Evolutionary conservation across 2,329 filamentous ascomycete species (phyloP), one percentile per base, ranked within the genome.

Genomic region (Pseudogymnoascus pannorum): DNA sequence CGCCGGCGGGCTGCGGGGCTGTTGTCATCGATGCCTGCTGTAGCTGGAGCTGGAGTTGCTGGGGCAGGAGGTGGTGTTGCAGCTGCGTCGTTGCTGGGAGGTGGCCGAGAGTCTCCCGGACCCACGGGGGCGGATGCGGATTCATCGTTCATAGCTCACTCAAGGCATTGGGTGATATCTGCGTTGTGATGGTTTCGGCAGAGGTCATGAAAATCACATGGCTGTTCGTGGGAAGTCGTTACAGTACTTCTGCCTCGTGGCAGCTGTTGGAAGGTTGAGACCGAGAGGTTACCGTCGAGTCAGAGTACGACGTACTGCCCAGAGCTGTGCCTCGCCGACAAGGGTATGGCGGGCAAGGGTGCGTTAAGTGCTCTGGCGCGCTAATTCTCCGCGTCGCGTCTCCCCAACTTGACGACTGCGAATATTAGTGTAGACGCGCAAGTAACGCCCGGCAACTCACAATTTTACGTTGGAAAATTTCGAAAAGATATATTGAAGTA

Each of bases 101-200:
- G 54, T 59, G 63, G 64, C 42, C 66, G 63, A 61, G 62, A 51
- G 57, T 65, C 61, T 59, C 44, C 64, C 67, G 65, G 68, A 64
- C 67, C 73, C 70, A 74, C 73, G 69, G 74, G 72, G 70, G 68
- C 74, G 70, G 76, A 71, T 70, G 75, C 72, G 68, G 74, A 72
- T 74, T 80, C 79, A 79, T 81, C 72, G 78, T 75, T 80, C 79
- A 81, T 81, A 75, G 76, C 78, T 73, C 66, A 63, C 62, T 64
- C 66, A 58, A 68, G 65, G 69, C 71, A 73, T 73, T 66, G 65
- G 66, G 42, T 51, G 42, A 14, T 51, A 51, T 51, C 22, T 51
- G 1, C 1, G 22, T 29, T 26, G 14, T 26, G 14, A 9, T 51
- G 2, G 7, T 51, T 51, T 26, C 14, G 42, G 24, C 14, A 51